These are phyloP conservation scores for Diutina ranongensis DNA, from an alignment of 1,139 yeast genomes.

Conservation along the genomic window DNA sequence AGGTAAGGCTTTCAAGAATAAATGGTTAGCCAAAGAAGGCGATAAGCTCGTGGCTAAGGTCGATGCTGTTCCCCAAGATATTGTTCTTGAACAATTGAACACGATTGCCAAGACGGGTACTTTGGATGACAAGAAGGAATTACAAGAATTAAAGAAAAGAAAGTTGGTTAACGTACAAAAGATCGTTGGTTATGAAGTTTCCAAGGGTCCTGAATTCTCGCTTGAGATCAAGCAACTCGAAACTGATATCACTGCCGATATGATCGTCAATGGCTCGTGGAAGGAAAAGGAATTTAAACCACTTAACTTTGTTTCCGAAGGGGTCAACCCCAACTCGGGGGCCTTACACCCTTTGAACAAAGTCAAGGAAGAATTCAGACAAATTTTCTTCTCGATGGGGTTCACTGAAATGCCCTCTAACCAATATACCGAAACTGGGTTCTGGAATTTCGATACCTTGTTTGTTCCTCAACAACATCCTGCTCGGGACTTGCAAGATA, in stretches of 20 bases:
- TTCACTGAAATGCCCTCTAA: conserved; percentile 98
- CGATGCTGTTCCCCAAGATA: conserved; percentile 44
- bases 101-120: conserved; percentile 49
- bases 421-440: conserved; percentile 94
- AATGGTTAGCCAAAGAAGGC: conserved; percentile 88
- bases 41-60: conserved; percentile 60
- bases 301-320: conserved; percentile 92
- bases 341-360: conserved; percentile 94
- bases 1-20: conserved; percentile 96
- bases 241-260: conserved; percentile 89
- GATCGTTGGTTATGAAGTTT: conserved; percentile 61
- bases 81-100: conserved; percentile 53
- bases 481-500: conserved; percentile 97
- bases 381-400: conserved; percentile 94
- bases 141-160: conserved; percentile 86
- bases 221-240: conserved; percentile 70
- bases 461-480: conserved; percentile 99
- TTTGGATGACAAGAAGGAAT: conserved; percentile 49
- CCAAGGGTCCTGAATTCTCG: conserved; percentile 78
- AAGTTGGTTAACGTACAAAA: conserved; percentile 69
- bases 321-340: conserved; percentile 76
- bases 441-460: conserved; percentile 97
- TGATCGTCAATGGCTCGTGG: conserved; percentile 78
- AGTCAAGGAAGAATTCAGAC: conserved; percentile 95
- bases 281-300: conserved; percentile 80